phyloP scores from a whole-genome alignment of 2,329 filamentous ascomycete species.

The Sphaerulina vaccinii region DNA sequence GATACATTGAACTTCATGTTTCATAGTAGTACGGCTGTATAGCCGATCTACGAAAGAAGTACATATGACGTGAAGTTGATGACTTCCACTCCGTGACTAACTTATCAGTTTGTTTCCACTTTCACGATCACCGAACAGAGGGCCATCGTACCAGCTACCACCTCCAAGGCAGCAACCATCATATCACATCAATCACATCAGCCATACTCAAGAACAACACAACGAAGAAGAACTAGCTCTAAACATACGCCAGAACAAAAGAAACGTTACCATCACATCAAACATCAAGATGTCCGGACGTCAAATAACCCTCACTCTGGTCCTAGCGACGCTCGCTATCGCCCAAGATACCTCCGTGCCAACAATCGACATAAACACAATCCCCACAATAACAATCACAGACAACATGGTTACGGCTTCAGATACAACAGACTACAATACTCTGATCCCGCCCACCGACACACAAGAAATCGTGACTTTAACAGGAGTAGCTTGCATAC shows the following conservation, averaged over 20 bases:
- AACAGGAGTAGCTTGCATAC: slow-evolving; percentile 13
- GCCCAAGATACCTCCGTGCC: slow-evolving; percentile 7
- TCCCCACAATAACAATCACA: slow-evolving; percentile 13
- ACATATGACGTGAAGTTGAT: neutral
- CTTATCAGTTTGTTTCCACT: too few species aligned
- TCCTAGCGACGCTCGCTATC: slow-evolving; percentile 7
- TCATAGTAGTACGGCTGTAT: neutral
- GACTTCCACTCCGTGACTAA: neutral
- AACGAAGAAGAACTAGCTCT: too few species aligned
- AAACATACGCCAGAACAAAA: neutral
- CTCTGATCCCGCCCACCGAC: neutral
- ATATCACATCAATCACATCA: too few species aligned
- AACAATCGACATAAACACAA: slow-evolving; percentile 9
- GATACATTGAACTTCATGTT: neutral
- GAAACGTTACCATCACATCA: too few species aligned
- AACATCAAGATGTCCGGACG: neutral
- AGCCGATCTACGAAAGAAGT: neutral
- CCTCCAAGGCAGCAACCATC: too few species aligned
- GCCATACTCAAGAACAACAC: too few species aligned
- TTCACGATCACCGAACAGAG: too few species aligned
- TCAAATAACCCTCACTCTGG: neutral
- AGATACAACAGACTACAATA: neutral
- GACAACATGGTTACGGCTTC: slow-evolving; percentile 8
- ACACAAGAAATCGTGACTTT: slow-evolving; percentile 8
- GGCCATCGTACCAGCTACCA: too few species aligned